phyloP scores from a whole-genome alignment of 352 stramenopile species.

The Phytophthora melonis region DNA sequence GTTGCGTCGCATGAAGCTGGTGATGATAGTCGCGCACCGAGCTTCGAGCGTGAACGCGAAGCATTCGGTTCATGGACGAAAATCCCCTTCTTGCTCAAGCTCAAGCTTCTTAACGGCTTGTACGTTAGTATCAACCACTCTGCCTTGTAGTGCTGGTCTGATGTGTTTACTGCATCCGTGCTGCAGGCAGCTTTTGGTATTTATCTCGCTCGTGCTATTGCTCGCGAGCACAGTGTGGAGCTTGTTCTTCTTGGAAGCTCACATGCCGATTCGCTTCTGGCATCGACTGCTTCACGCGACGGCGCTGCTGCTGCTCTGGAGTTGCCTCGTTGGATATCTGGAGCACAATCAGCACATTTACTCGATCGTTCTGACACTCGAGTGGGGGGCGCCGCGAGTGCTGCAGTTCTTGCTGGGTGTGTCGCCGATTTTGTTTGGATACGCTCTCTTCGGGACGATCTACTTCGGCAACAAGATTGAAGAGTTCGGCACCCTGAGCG shows the following conservation, averaged over 20 bases:
- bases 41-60: not conserved
- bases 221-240: constrained; percentile 77
- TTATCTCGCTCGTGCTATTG: constrained; percentile 59
- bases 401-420: constrained; percentile 90
- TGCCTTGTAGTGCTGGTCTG: not conserved
- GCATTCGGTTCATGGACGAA: constrained; percentile 35
- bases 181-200: constrained; percentile 68
- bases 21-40: constrained; percentile 17
- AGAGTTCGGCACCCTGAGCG: constrained; percentile 71
- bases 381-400: constrained; percentile 81
- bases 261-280: constrained; percentile 78
- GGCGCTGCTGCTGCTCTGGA: constrained; percentile 85
- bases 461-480: constrained; percentile 89
- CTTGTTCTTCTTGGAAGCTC: constrained; percentile 72
- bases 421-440: constrained; percentile 89
- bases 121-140: constrained; percentile 37
- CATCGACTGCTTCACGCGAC: constrained; percentile 79
- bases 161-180: not conserved
- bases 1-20: constrained; percentile 22
- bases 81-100: constrained; percentile 60
- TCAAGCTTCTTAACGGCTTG: constrained; percentile 79
- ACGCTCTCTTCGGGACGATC: constrained; percentile 89
- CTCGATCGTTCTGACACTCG: constrained; percentile 92
- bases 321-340: constrained; percentile 85
- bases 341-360: constrained; percentile 91